phyloP scores from a whole-genome alignment of 192 early-diverging fungal species.

The Spinellus fusiger region DNA sequence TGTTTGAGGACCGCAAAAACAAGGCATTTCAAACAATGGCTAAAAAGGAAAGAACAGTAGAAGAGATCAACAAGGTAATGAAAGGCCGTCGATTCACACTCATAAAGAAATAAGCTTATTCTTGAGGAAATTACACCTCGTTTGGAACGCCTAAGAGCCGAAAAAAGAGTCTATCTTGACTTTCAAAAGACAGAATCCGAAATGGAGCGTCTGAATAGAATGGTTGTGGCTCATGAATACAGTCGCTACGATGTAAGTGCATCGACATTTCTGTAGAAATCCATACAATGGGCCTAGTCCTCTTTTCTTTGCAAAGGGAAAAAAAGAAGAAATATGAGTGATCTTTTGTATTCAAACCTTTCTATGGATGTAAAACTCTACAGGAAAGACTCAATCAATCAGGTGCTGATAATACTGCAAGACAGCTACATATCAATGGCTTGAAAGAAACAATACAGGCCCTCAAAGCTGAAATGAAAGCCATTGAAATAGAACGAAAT shows the following conservation, averaged over 20 bases:
- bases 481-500: constrained; percentile 39
- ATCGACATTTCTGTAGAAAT: too few species aligned
- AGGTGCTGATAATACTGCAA: constrained; percentile 30
- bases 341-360: too few species aligned
- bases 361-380: background rate
- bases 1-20: constrained; percentile 98
- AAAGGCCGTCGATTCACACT: background rate
- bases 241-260: constrained; percentile 58
- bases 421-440: constrained; percentile 24
- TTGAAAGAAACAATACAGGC: constrained; percentile 37
- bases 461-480: constrained; percentile 57
- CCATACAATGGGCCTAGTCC: too few species aligned
- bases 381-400: constrained; percentile 33
- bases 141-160: constrained; percentile 79
- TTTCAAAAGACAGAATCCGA: constrained; percentile 91
- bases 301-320: background rate
- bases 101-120: constrained; percentile 51
- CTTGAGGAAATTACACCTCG: constrained; percentile 89
- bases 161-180: constrained; percentile 86
- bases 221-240: constrained; percentile 84
- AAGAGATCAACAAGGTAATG: constrained; percentile 73
- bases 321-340: constrained; percentile 3
- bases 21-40: constrained; percentile 90
- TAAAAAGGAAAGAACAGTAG: constrained; percentile 94
- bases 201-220: constrained; percentile 73